Percentiles rank a stretch among this genome's conserved stretches.
Conservation (phyloP, 352 stramenopile species). For the Peronospora belbahrii region DNA sequence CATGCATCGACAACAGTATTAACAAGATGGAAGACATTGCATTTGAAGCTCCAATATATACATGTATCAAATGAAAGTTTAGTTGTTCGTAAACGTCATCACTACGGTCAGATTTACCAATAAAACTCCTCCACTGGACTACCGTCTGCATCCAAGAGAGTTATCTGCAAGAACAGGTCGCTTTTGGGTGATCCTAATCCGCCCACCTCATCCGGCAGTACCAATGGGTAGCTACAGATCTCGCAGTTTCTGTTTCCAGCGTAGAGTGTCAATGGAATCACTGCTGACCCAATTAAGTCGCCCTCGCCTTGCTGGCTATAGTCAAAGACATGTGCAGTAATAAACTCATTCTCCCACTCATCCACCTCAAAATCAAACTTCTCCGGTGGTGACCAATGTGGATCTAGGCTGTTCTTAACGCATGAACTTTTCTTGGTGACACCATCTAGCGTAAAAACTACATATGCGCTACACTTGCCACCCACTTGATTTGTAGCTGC, state of each 20-base stretch:
- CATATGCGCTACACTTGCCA: slow-evolving; percentile 69
- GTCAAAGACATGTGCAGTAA: slow-evolving; percentile 65
- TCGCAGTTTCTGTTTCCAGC: slow-evolving; percentile 50
- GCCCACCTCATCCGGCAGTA: slow-evolving; percentile 57
- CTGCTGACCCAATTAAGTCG: slow-evolving; percentile 62
- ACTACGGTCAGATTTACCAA: slow-evolving; percentile 8
- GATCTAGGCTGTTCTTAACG: slow-evolving; percentile 55
- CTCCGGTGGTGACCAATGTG: slow-evolving; percentile 58
- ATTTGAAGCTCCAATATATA: too few relatives aligned
- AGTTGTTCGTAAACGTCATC: background rate
- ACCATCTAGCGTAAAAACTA: slow-evolving; percentile 49
- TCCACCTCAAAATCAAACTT: slow-evolving; percentile 64
- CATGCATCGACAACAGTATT: too few relatives aligned
- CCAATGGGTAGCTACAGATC: slow-evolving; percentile 63
- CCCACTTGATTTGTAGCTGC: slow-evolving; percentile 37
- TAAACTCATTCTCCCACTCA: slow-evolving; percentile 57
- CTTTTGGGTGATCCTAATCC: slow-evolving; percentile 42
- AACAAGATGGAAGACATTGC: too few relatives aligned
- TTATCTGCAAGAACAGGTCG: slow-evolving; percentile 61
- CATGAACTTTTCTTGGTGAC: slow-evolving; percentile 51
- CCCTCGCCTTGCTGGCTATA: slow-evolving; percentile 38
- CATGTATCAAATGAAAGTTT: background rate
- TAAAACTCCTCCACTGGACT: slow-evolving; percentile 43
- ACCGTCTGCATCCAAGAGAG: slow-evolving; percentile 42
- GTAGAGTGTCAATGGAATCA: slow-evolving; percentile 63